A percentile compares a stretch with the other conserved stretches of the same genome.
These are phyloP conservation scores for Boletus eberwhitei DNA, from an alignment of 768 basidiomycete species.

Conservation along the genomic window DNA sequence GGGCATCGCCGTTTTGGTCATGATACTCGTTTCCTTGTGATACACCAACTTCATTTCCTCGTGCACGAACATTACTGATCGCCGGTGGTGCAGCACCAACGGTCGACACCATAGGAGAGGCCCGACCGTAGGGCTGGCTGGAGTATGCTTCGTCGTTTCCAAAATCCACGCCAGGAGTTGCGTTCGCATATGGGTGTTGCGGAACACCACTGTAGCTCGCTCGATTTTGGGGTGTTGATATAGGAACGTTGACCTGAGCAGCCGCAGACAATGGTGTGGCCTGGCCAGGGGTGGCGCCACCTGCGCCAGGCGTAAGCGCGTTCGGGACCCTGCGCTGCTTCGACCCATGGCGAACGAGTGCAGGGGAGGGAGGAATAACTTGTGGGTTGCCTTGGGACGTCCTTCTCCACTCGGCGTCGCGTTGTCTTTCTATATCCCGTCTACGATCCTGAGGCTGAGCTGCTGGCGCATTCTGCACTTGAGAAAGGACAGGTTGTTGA, in stretches of 20 bases:
- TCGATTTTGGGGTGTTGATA: slow-evolving; percentile 51
- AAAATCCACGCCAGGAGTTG: slow-evolving; percentile 59
- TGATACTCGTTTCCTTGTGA: slow-evolving; percentile 58
- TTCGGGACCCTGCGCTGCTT: slow-evolving; percentile 65
- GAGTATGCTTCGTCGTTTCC: slow-evolving; percentile 56
- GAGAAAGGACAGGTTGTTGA: slow-evolving; percentile 62
- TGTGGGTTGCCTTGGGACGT: slow-evolving; percentile 53
- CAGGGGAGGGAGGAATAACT: slow-evolving; percentile 70
- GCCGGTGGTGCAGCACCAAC: slow-evolving; percentile 68
- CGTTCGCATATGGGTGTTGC: slow-evolving; percentile 73
- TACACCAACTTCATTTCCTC: slow-evolving; percentile 64
- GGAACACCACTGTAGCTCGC: slow-evolving; percentile 37
- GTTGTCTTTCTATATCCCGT: slow-evolving; percentile 47
- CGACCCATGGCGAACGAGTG: slow-evolving; percentile 72
- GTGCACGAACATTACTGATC: slow-evolving; percentile 67
- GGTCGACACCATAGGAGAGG: slow-evolving; percentile 78
- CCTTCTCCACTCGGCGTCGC: slow-evolving; percentile 63
- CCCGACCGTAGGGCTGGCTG: slow-evolving; percentile 66
- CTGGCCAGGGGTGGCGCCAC: slow-evolving; percentile 48
- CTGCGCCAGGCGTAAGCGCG: slow-evolving; percentile 54
- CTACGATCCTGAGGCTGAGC: slow-evolving; percentile 56
- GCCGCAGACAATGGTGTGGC: slow-evolving; percentile 69
- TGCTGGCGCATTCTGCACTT: slow-evolving; percentile 55
- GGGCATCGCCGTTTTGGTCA: slow-evolving; percentile 54
- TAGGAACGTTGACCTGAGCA: slow-evolving; percentile 71